phyloP scores from a whole-genome alignment of 1,284 basidiomycete genomes.

The Naganishia liquefaciens region DNA sequence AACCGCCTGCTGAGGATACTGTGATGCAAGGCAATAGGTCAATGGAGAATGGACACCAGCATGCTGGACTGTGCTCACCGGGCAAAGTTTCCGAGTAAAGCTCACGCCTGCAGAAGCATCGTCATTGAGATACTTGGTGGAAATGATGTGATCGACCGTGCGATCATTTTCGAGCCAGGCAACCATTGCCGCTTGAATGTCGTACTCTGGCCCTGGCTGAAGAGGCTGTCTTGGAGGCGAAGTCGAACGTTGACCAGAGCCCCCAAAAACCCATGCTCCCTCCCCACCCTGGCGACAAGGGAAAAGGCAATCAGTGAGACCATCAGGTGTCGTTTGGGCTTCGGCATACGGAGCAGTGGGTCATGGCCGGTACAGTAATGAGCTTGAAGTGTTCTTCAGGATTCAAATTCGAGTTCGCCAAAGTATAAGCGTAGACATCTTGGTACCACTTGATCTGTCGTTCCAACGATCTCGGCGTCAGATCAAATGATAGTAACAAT shows the following conservation, averaged over 20 bases:
- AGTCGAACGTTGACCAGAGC: constrained; percentile 4
- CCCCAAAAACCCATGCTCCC: constrained; percentile 32
- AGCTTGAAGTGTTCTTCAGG: constrained; percentile 54
- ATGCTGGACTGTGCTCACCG: neutral
- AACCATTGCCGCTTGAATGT: constrained; percentile 54
- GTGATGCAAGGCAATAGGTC: neutral
- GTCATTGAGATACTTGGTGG: constrained; percentile 36
- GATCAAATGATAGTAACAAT: neutral
- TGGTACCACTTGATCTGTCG: constrained; percentile 51
- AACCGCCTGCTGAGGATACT: constrained; percentile 19
- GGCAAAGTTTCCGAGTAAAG: constrained; percentile 26
- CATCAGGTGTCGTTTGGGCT: too few species aligned
- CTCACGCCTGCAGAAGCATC: constrained; percentile 13
- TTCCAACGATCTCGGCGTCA: neutral
- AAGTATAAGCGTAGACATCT: constrained; percentile 43
- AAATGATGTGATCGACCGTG: constrained; percentile 51
- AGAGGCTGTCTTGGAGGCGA: constrained; percentile 14
- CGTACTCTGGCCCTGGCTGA: constrained; percentile 43
- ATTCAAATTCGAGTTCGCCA: constrained; percentile 38
- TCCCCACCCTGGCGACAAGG: constrained; percentile 39
- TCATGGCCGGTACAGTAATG: constrained; percentile 57
- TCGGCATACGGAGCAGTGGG: constrained; percentile 50
- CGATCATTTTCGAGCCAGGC: constrained; percentile 55
- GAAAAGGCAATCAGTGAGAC: neutral
- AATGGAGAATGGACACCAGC: neutral